phyloP scores from a whole-genome alignment of 108 stramenopile genomes.

The Pseudonitzschia multiseries region DNA sequence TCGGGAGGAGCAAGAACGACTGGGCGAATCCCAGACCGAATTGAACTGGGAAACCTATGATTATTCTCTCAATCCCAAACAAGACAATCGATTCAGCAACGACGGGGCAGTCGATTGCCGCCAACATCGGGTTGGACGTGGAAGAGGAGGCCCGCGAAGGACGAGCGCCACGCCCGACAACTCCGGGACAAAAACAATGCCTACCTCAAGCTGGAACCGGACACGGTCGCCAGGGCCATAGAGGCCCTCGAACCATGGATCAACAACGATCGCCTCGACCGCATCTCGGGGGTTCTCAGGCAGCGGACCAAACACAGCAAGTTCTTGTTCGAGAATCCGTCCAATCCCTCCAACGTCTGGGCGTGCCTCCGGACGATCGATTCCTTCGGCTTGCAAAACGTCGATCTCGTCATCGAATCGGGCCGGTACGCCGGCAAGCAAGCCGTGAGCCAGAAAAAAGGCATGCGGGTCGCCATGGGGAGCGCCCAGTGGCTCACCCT shows the following conservation, averaged over 20 bases:
- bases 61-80: constrained; percentile 44
- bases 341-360: constrained; percentile 94
- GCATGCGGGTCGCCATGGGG: constrained; percentile 82
- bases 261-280: constrained; percentile 48
- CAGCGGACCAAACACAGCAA: constrained; percentile 58
- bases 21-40: constrained; percentile 5
- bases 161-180: constrained; percentile 22
- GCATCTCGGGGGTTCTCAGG: constrained; percentile 56
- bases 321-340: constrained; percentile 93
- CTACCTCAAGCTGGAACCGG: constrained; percentile 30
- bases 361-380: constrained; percentile 93
- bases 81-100: constrained; percentile 43
- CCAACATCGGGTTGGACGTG: constrained; percentile 18
- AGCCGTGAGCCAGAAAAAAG: constrained; percentile 67
- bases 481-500: constrained; percentile 70
- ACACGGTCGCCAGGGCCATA: constrained; percentile 31
- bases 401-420: constrained; percentile 67
- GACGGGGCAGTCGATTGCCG: constrained; percentile 16
- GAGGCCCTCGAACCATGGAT: constrained; percentile 50
- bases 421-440: constrained; percentile 65
- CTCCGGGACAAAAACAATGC: constrained; percentile 12
- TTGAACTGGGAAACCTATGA: constrained; percentile 57
- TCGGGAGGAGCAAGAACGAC: not conserved
- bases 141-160: constrained; percentile 32
- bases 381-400: constrained; percentile 82